Evolutionary conservation across 225 moss, liverwort and hornwort species (phyloP).

Genomic region (Takakia lepidozioides): DNA sequence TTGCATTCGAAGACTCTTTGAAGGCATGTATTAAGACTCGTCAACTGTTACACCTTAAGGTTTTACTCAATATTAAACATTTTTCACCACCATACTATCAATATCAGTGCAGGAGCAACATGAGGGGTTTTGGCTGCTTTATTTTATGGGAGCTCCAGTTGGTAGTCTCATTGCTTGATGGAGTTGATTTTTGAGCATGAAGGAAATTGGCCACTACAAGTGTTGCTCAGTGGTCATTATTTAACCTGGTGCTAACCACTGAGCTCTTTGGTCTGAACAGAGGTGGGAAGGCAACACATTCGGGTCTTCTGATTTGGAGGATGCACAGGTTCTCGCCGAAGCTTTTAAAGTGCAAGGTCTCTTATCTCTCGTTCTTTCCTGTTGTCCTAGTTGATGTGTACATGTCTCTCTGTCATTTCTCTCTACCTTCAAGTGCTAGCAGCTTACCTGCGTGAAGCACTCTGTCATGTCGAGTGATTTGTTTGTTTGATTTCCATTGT

Average conservation of each 20-base stretch:
- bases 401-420: not conserved
- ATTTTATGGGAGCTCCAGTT: not conserved
- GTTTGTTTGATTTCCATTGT: too few species aligned
- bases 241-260: not conserved
- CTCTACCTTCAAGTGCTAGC: not conserved
- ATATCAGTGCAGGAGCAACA: too few species aligned
- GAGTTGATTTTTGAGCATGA: not conserved
- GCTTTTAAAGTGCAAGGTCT: conserved; percentile 58
- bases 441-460: too few species aligned
- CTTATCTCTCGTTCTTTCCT: not conserved
- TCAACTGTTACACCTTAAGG: not conserved
- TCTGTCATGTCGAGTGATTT: too few species aligned
- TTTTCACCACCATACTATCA: too few species aligned
- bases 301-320: conserved; percentile 10
- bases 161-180: too few species aligned
- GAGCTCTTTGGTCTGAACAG: not conserved
- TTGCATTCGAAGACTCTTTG: conserved; percentile 25
- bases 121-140: not conserved
- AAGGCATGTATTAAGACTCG: conserved; percentile 15
- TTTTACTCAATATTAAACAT: too few species aligned
- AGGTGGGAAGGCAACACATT: not conserved
- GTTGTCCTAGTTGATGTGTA: not conserved
- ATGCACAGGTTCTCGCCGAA: conserved; percentile 44
- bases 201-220: too few species aligned
- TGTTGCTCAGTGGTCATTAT: not conserved